Base-by-base conservation (phyloP, 2,329 filamentous ascomycete genomes). In the Dactylellina haptotyla region DNA sequence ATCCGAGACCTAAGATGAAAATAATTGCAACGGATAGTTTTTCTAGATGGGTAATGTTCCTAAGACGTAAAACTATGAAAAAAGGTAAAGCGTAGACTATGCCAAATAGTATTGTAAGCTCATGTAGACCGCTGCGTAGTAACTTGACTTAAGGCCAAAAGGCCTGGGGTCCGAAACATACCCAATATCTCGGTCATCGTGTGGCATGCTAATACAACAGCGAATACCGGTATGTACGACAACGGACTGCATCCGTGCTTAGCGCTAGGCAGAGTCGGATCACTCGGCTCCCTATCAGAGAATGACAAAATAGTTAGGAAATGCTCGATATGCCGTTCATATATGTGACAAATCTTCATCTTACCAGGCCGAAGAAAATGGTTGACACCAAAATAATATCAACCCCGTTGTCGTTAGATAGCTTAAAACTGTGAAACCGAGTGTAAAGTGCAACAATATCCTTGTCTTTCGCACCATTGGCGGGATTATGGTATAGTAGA, bases 401-500 rank as follows among this genome's bases (percentile, higher is more conserved):
- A 46, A 18, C 5, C 34, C n/a, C 14, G 43, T 48, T 23, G 57
- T 51, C 16, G 25, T 10, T 8, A 62, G n/a, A 39, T 37, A 62
- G 23, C 57, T 43, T 6, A 39, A 8, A 37, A 50, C 10, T 2
- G 57, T 50, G 16, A 62, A 39, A 8, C 9, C 45, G 6, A 62
- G 26, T n/a, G 57, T 62, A 28, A 62, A 48, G n/a, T 62, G 57
- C 18, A 62, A 16, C 2, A 50, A 12, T 10, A 34, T 50, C 1
- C 57, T 41, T 3, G 57, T 62, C 16, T 62, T 50, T 4, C 16
- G 3, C 39, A 50, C 9, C 10, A 50, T 16, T 5, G 9, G 6
- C 12, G 41, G 57, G 4, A 62, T 25, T 16, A 62, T 3, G 2
- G 20, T 23, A 25, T 62, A 62, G 28, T 62, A 62, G 28, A 62